phyloP scores from a whole-genome alignment of 305 asterid species.

The Andrographis paniculata region DNA sequence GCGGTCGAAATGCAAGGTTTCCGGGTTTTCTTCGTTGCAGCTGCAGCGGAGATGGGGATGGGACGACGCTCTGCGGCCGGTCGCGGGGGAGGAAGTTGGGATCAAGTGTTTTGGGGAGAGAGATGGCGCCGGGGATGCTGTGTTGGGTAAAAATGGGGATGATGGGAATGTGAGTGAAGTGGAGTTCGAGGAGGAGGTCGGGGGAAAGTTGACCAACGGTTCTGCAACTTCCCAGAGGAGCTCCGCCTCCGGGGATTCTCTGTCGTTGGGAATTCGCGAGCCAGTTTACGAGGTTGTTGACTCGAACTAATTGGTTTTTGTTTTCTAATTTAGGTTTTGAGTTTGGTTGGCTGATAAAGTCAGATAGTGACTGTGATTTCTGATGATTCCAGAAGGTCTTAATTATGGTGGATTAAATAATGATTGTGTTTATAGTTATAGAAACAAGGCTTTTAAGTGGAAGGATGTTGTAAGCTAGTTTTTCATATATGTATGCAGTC shows the following conservation, averaged over 20 bases:
- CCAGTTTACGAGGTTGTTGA: conserved; percentile 73
- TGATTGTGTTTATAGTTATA: too few species aligned
- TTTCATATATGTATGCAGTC: too few species aligned
- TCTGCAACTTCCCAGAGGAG: conserved; percentile 36
- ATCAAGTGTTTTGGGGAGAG: conserved; percentile 39
- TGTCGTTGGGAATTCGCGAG: conserved; percentile 79
- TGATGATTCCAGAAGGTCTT: too few species aligned
- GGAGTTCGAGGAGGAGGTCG: conserved; percentile 23
- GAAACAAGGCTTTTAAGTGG: too few species aligned
- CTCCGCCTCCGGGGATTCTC: conserved; percentile 44
- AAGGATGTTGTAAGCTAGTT: too few species aligned
- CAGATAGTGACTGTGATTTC: background rate
- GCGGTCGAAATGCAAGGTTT: background rate
- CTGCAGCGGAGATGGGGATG: background rate
- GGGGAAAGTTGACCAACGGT: conserved; percentile 35
- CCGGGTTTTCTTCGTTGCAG: background rate
- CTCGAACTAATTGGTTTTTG: conserved; percentile 7
- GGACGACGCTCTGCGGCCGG: conserved; percentile 19
- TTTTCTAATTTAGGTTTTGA: background rate
- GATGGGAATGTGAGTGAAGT: conserved; percentile 25
- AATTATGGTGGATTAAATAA: too few species aligned
- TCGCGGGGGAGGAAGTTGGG: conserved; percentile 25
- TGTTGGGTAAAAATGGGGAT: conserved; percentile 26
- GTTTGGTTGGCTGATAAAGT: background rate
- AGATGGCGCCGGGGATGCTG: conserved; percentile 27